Conservation (phyloP, 805 yeast species). For the Ogataea degrootiae region DNA sequence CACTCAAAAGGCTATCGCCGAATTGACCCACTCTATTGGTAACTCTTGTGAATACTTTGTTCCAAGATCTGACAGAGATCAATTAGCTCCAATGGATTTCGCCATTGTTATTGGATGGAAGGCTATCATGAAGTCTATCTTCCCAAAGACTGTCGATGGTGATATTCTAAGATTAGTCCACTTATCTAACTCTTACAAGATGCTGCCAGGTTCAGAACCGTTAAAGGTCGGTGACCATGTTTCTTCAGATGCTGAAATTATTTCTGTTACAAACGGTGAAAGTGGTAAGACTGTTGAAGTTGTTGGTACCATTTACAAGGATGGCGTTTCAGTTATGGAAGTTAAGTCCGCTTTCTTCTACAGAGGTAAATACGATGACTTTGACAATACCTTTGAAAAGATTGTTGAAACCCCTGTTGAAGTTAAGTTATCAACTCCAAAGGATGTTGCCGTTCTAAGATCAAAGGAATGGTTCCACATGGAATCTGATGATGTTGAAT, state of each 20-base stretch:
- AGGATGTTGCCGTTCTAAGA: constrained; percentile 87
- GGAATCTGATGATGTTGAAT: constrained; percentile 59
- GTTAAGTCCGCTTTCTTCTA: constrained; percentile 93
- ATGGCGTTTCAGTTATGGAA: constrained; percentile 79
- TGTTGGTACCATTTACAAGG: constrained; percentile 79
- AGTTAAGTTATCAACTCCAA: constrained; percentile 63
- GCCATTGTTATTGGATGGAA: constrained; percentile 99
- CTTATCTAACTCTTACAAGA: constrained; percentile 87
- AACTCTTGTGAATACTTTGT: constrained; percentile 96
- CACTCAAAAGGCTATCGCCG: constrained; percentile 73
- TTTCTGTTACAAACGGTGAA: constrained; percentile 84
- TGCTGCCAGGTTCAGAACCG: constrained; percentile 89
- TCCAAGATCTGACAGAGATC: constrained; percentile 75
- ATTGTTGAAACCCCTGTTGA: constrained; percentile 83
- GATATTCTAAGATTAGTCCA: constrained; percentile 92
- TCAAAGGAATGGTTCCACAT: constrained; percentile 98
- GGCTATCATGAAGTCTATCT: constrained; percentile 95
- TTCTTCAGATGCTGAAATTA: constrained; percentile 75
- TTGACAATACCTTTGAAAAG: constrained; percentile 87
- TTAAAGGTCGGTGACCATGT: constrained; percentile 85
- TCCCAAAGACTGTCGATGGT: constrained; percentile 96
- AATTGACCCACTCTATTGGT: constrained; percentile 95
- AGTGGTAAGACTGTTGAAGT: constrained; percentile 96
- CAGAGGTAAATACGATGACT: constrained; percentile 88
- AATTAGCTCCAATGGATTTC: constrained; percentile 97